phyloP scores from a whole-genome alignment of 441 rosid species.

The Mallotus japonicus region DNA sequence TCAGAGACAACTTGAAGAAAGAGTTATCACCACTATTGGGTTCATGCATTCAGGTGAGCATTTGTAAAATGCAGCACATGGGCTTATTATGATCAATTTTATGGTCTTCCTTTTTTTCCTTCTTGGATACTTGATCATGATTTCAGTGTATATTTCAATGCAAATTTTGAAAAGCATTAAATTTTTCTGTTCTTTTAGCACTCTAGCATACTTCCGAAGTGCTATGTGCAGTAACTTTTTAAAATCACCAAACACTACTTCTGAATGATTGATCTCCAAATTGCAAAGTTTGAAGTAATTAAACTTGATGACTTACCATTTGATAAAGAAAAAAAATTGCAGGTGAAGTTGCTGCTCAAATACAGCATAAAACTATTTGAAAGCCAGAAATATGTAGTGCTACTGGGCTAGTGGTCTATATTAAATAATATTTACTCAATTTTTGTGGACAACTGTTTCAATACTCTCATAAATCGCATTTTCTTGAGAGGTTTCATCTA shows the following conservation, averaged over 20 bases:
- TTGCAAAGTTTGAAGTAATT: neutral
- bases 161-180: neutral
- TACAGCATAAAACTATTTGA: neutral
- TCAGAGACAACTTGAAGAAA: slow-evolving; percentile 94
- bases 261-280: neutral
- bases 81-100: neutral
- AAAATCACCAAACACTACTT: neutral
- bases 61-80: neutral
- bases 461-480: neutral
- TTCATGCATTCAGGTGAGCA: slow-evolving; percentile 83
- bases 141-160: neutral
- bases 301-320: neutral
- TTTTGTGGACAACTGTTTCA: neutral
- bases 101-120: neutral
- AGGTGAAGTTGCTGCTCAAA: neutral
- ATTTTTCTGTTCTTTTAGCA: neutral
- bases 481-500: neutral
- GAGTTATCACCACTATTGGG: slow-evolving; percentile 84
- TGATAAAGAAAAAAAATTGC: neutral
- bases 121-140: neutral
- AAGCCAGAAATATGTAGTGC: neutral
- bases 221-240: neutral
- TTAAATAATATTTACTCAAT: neutral
- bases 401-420: neutral
- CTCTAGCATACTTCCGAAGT: neutral